A percentile compares a stretch with the other conserved stretches of the same genome.
Evolutionary conservation across 306 rosid species (phyloP).

Genomic region (Medicago arabica): DNA sequence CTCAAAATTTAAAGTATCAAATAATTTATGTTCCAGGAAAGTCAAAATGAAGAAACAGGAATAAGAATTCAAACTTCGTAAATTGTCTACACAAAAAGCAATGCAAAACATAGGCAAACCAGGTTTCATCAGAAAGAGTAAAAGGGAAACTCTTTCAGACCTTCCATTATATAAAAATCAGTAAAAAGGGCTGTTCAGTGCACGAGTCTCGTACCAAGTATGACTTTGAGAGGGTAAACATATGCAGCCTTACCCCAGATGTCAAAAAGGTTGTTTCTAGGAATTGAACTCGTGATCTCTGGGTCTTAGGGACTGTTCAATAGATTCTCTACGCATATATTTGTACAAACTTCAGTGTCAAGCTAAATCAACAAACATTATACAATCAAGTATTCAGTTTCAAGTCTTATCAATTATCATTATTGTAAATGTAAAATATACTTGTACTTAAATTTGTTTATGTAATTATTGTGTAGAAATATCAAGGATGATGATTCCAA

Average conservation of each 20-base stretch:
- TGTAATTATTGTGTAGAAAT: not conserved
- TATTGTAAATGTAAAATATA: not conserved
- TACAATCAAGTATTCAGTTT: not conserved
- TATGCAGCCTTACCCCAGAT: not conserved
- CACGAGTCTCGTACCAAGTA: not conserved
- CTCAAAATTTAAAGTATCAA: not conserved
- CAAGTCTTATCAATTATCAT: not conserved
- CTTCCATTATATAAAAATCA: not conserved
- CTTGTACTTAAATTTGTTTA: not conserved
- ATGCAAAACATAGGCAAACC: constrained; percentile 7
- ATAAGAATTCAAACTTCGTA: not conserved
- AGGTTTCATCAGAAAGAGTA: not conserved
- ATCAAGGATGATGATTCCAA: not conserved
- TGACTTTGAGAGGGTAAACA: not conserved
- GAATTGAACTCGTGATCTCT: not conserved
- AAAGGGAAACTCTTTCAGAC: not conserved
- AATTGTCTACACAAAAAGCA: constrained; percentile 7
- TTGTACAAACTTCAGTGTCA: not conserved
- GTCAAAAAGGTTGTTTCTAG: not conserved
- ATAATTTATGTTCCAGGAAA: not conserved
- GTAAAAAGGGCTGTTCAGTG: not conserved
- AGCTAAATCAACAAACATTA: not conserved
- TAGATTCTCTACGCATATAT: not conserved
- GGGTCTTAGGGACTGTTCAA: not conserved
- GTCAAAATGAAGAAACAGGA: constrained; percentile 25